Evolutionary conservation across 768 basidiomycete species (phyloP).

Genomic region (Lyophyllum atratum): DNA sequence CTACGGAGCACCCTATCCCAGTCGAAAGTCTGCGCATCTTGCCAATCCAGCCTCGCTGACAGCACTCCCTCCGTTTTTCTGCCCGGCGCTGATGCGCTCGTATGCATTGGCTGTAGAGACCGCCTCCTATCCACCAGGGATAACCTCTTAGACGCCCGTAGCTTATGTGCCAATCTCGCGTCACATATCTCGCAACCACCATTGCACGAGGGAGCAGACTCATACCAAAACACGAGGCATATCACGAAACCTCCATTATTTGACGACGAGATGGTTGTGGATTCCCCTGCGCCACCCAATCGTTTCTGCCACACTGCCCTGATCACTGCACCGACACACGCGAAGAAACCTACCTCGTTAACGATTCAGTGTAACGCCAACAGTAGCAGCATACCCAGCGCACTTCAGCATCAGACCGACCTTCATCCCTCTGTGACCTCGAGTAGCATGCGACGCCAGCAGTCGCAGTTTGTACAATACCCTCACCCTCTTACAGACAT

Average conservation of each 20-base stretch:
- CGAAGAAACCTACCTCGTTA: constrained; percentile 25
- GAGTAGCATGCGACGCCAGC: constrained; percentile 19
- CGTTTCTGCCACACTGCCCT: constrained; percentile 18
- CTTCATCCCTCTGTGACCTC: constrained; percentile 16
- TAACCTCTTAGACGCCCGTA: constrained; percentile 14
- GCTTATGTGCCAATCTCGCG: constrained; percentile 28
- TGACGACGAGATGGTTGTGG: constrained; percentile 39
- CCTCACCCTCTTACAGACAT: constrained; percentile 70
- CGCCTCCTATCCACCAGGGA: constrained; percentile 30
- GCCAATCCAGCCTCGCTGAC: constrained; percentile 44
- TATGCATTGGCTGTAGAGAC: constrained; percentile 53
- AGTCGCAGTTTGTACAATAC: constrained; percentile 18
- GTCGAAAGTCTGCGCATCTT: constrained; percentile 46
- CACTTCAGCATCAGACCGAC: constrained; percentile 13
- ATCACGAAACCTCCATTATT: constrained; percentile 19
- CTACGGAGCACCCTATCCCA: constrained; percentile 33
- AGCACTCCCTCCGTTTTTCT: constrained; percentile 24
- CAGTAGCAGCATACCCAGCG: constrained; percentile 12
- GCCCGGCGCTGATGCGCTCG: constrained; percentile 32
- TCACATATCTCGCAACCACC: constrained; percentile 24
- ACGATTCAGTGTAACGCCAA: constrained; percentile 24
- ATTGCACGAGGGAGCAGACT: constrained; percentile 24
- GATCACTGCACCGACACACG: constrained; percentile 18
- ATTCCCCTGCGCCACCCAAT: constrained; percentile 13
- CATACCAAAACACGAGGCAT: constrained; percentile 33